Evolutionary conservation across 129 eudicot species (phyloP).

Genomic region (Erigeron canadensis): DNA sequence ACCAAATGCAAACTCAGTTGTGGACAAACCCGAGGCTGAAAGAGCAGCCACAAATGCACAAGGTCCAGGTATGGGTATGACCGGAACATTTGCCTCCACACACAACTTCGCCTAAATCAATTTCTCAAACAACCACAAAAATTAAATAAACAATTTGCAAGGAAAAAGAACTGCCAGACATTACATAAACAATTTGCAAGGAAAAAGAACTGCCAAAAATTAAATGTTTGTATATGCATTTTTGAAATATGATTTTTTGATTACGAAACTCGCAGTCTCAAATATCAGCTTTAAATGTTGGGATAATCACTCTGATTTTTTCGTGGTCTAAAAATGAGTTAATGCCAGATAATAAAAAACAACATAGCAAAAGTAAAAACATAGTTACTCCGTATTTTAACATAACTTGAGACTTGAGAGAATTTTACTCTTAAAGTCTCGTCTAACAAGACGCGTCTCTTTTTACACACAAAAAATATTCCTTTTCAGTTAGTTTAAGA

Average conservation of each 20-base stretch:
- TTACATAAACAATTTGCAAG: not conserved
- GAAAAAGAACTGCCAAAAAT: not conserved
- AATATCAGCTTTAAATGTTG: not conserved
- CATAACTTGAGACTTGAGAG: not conserved
- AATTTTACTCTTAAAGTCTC: not conserved
- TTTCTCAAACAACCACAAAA: not conserved
- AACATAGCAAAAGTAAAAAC: not conserved
- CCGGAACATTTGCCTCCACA: slow-evolving; percentile 56
- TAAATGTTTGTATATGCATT: not conserved
- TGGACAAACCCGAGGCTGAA: slow-evolving; percentile 88
- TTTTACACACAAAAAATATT: not conserved
- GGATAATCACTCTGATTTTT: not conserved
- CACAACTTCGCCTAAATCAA: slow-evolving; percentile 68
- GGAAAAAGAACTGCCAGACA: not conserved
- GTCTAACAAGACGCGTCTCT: not conserved
- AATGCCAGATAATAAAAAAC: not conserved
- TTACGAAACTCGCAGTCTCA: not conserved
- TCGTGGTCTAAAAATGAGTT: not conserved
- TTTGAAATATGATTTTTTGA: not conserved
- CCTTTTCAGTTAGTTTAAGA: not conserved
- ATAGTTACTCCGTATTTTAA: not conserved
- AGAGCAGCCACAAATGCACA: slow-evolving; percentile 89
- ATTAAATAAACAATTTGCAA: not conserved
- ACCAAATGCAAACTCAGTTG: slow-evolving; percentile 90
- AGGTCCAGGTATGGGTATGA: slow-evolving; percentile 89